Base-by-base conservation (phyloP, 2,329 filamentous ascomycete genomes). In the Blastomyces parvus region DNA sequence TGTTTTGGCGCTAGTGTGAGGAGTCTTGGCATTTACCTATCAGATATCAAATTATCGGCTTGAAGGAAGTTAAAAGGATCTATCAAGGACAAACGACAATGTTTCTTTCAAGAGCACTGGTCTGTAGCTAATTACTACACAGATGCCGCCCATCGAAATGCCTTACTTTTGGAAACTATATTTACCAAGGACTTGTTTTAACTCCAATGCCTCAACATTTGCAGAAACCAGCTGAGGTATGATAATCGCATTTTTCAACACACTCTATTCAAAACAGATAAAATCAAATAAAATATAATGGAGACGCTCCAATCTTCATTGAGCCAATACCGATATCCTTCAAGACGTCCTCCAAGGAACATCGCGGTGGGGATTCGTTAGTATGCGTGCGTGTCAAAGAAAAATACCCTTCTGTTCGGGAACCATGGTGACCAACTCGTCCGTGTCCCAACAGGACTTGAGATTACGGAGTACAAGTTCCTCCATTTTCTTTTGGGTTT, bases 401-500 rank as follows among this genome's bases (percentile, higher is more conserved):
- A 13, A n/a, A 38, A 36, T 3, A 48, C 33, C 22, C 14, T 6
- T 17, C 77, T 87, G 85, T 73, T 86, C 84, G 3, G 82, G 79
- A 50, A 87, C 81, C 65, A 82, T 79, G n/a, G 85, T 87, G 63
- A 86, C 73, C 71, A 87, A 72, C 64, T 79, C 79, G 4, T 82
- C 83, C 64, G 81, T 79, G 69, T 85, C 80, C 48, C 87, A 77
- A 6, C 81, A 84, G 40, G 75, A 79, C 69, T 80, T 80, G 71
- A 87, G 66, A 66, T 86, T 86, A 40, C 83, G 78, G 70, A 86
- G 65, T 22, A 85, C 83, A 66, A 85, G 70, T 61, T 84, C 69
- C 71, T 86, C 84, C 84, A 86, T 86, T 62, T 84, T 82, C 66
- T 79, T 81, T 74, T 85, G 83, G 27, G 83, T 85, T 72, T 86